These are phyloP conservation scores for Globisporangium cystogenes DNA, from an alignment of 352 stramenopile genomes.

Conservation along the genomic window DNA sequence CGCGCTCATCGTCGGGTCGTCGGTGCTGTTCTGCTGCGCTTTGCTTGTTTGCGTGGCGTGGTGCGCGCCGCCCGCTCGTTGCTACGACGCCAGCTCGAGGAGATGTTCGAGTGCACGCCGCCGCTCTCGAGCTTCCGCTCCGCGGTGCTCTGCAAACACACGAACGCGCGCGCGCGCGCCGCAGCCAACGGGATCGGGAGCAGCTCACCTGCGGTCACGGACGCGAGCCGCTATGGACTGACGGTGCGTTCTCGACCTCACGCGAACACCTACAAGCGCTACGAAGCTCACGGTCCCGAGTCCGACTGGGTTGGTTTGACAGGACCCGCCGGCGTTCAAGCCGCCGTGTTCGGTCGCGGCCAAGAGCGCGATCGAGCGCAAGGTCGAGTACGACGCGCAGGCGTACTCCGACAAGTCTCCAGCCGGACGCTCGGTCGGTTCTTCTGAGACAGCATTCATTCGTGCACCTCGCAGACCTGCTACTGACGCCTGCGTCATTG, in stretches of 20 bases:
- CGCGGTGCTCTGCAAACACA: slow-evolving; percentile 62
- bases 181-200: background rate
- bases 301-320: background rate
- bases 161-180: slow-evolving; percentile 31
- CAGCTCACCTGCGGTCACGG: slow-evolving; percentile 1
- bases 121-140: slow-evolving; percentile 55
- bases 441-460: background rate
- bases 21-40: background rate
- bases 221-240: slow-evolving; percentile 1
- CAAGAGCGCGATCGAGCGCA: slow-evolving; percentile 50
- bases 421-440: slow-evolving; percentile 28
- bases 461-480: background rate
- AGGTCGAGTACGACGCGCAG: slow-evolving; percentile 48
- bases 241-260: background rate
- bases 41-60: background rate
- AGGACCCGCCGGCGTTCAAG: slow-evolving; percentile 34
- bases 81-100: slow-evolving; percentile 29
- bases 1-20: background rate
- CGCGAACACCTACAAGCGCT: background rate
- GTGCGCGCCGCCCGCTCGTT: background rate
- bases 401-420: slow-evolving; percentile 32
- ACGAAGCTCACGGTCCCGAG: background rate
- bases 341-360: slow-evolving; percentile 36
- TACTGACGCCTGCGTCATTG: background rate
- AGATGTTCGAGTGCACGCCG: slow-evolving; percentile 50